Base-by-base conservation (phyloP, 2,329 filamentous ascomycete genomes). In the Xylaria sp. region DNA sequence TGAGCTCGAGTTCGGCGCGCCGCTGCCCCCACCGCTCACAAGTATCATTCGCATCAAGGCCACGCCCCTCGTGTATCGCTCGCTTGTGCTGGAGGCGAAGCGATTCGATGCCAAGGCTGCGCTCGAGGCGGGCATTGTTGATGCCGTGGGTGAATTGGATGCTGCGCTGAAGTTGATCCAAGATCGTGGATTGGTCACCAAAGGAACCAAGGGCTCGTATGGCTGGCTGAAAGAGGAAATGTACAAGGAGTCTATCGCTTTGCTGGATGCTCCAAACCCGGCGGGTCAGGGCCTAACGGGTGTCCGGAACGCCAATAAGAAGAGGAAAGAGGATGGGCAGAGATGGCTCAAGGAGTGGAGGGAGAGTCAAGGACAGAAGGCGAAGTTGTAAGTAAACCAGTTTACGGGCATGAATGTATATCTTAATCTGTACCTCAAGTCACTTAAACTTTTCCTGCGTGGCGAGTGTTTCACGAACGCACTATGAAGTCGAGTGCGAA, bases 1-100 rank as follows among this genome's bases (percentile, higher is more conserved):
- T 79, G 93, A 96, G 81, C 84, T 96, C 15, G 89, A 94, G 72
- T 91, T 96, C 69, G 92, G 93, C 60, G 90, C 90, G 1, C 87
- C 90, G n/a, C 85, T 96, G 41, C 87, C 89, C 72, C 85, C 92
- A 2, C 85, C 91, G 67, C 94, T 97, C 91, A 87, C 86, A 62
- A 83, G 84, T 57, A 87, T 96, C 70, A 95, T 96, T 82, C 85
- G 91, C 15, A 82, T 90, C 73, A 96, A 95, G 80, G 78, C 90
- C 3, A 74, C 84, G 0, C 78, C 84, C 9, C 78, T 84, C 0
- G 83, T 85, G 0, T 91, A 90, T 77, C 85, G 91, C 41, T 81
- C 82, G 48, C 81, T 95, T 70, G 87, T 93, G 7, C 85, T 96
- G n/a, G 93, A 94, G 78, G 92, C 90, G 4, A 85, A 85, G 72